These are phyloP conservation scores for Escovopsis weberi DNA, from an alignment of 2,329 filamentous ascomycete species.

Conservation along the genomic window DNA sequence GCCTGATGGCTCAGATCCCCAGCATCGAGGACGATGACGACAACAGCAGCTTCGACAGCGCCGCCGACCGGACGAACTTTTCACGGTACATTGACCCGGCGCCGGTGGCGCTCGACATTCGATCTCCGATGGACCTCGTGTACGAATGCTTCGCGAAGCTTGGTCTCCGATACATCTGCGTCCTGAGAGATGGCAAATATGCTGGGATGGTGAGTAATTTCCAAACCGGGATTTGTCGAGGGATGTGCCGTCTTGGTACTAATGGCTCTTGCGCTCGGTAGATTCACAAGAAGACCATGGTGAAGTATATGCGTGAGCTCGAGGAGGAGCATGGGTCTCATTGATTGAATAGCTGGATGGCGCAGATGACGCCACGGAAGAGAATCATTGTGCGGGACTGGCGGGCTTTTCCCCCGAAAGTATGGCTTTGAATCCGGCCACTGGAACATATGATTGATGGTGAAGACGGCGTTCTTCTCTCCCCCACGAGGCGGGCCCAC, in stretches of 20 bases:
- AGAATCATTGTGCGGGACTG: too few species aligned
- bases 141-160: slow-evolving; percentile 96
- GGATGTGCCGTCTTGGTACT: too few species aligned
- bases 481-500: too few species aligned
- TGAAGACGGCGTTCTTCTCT: too few species aligned
- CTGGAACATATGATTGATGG: too few species aligned
- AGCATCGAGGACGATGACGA: slow-evolving; percentile 51
- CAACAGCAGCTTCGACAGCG: slow-evolving; percentile 18
- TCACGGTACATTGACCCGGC: slow-evolving; percentile 82
- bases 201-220: slow-evolving; percentile 60
- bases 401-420: too few species aligned
- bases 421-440: too few species aligned
- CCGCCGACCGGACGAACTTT: slow-evolving; percentile 63
- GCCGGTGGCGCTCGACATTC: slow-evolving; percentile 48
- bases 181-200: slow-evolving; percentile 69
- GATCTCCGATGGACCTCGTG: slow-evolving; percentile 83
- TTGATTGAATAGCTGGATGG: not conserved
- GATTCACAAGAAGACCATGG: slow-evolving; percentile 93
- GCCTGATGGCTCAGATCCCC: slow-evolving; percentile 63
- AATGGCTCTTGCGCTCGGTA: slow-evolving; percentile 14
- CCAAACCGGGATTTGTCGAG: too few species aligned
- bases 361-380: too few species aligned
- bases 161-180: slow-evolving; percentile 83
- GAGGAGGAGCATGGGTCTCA: slow-evolving; percentile 34
- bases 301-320: slow-evolving; percentile 79